Evolutionary conservation across 768 basidiomycete genomes (phyloP).

Genomic region (Boletales sp.): DNA sequence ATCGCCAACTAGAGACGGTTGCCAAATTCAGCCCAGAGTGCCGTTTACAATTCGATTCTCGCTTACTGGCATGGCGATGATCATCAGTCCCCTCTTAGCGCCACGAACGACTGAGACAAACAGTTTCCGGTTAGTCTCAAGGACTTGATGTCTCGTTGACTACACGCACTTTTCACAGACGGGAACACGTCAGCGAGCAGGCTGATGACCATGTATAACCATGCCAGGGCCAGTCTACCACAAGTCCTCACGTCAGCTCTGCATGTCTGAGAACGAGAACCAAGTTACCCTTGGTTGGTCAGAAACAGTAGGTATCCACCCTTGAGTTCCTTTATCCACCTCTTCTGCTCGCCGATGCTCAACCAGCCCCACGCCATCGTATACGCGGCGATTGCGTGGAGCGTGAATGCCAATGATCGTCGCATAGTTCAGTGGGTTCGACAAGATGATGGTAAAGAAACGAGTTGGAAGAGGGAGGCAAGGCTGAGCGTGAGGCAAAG

Average conservation of each 20-base stretch:
- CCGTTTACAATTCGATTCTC: not conserved
- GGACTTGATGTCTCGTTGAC: not conserved
- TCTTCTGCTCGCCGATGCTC: slow-evolving; percentile 15
- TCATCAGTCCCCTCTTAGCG: slow-evolving; percentile 55
- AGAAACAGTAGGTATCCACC: slow-evolving; percentile 72
- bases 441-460: not conserved
- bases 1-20: slow-evolving; percentile 34
- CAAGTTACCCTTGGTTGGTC: slow-evolving; percentile 65
- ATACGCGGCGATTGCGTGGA: slow-evolving; percentile 31
- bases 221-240: slow-evolving; percentile 32
- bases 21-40: not conserved
- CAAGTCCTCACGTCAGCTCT: not conserved
- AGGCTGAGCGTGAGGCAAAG: not conserved
- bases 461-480: not conserved
- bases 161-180: slow-evolving; percentile 29
- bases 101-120: slow-evolving; percentile 24
- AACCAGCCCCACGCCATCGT: slow-evolving; percentile 38
- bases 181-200: slow-evolving; percentile 41
- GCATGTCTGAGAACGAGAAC: not conserved
- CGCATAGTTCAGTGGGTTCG: slow-evolving; percentile 4
- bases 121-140: not conserved
- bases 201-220: slow-evolving; percentile 40
- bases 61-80: slow-evolving; percentile 63
- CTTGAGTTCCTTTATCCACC: slow-evolving; percentile 41
- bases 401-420: slow-evolving; percentile 13